Evolutionary conservation across 139 green algal genomes (phyloP), one percentile per base, ranked within the genome.

Genomic region (Edaphochlamys debaryana): DNA sequence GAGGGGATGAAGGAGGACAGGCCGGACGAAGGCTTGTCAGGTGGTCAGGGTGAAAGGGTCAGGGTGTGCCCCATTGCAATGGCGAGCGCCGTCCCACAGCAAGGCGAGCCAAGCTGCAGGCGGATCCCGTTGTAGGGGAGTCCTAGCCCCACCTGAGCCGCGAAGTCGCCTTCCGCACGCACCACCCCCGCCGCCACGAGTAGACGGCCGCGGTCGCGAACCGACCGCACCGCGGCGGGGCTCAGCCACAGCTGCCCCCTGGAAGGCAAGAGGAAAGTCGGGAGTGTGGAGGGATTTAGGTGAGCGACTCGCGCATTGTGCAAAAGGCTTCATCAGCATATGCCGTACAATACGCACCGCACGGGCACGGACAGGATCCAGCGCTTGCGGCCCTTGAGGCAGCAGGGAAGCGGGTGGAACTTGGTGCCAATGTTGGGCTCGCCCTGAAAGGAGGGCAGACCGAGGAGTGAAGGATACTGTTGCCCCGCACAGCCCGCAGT

Each of bases 131-230:
- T 19, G 11, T 4, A 15, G 54, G 45, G 45, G 13, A 13, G 11
- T 54, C 9, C 45, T 54, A 54, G 45, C 11, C 6, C 32, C 1
- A 58, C 79, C 79, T 86, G 83, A 40, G 67, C 27, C 37, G 67
- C 30, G 79, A 84, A 90, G 25, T 74, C 41, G 1, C 86, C 77
- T 8, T 30, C 32, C 64, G 94, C 85, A 37, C 88, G 84, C 8
- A 87, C 56, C 68, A 98, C 93, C 32, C 95, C 95, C 0, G 93
- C 94, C 5, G 91, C 88, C 83, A 98, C 98, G 6, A 98, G 87
- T 15, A 87, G 94, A 71, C 94, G 95, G 50, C 89, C 87, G 25
- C 86, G 87, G 54, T 95, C 86, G 54, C 81, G 82, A 32, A 98
- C 91, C 8, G 95, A 94, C 23, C 50, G 56, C 45, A 94, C 89